Percentiles rank a stretch among this genome's conserved stretches.
Conservation (phyloP, 768 basidiomycete genomes). For the Coprinopsis strossmayeri region DNA sequence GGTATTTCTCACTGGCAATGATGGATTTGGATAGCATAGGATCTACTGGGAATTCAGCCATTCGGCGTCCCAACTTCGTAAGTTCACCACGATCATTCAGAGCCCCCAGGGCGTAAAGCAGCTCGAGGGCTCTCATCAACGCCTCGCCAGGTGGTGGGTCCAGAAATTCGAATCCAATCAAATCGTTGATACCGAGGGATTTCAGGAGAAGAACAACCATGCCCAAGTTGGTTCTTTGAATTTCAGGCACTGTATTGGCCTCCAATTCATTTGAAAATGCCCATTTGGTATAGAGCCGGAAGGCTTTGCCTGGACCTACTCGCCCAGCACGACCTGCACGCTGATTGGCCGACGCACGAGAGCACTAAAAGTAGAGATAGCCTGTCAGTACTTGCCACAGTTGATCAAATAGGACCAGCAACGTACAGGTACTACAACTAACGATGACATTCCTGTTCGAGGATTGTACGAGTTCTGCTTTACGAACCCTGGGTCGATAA, state of each 20-base stretch:
- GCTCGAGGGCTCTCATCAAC: slow-evolving; percentile 88
- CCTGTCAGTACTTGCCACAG: too few relatives aligned
- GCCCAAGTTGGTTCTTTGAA: slow-evolving; percentile 96
- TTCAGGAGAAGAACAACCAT: slow-evolving; percentile 95
- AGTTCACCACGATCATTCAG: slow-evolving; percentile 94
- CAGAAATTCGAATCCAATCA: slow-evolving; percentile 97
- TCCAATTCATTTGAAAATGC: slow-evolving; percentile 94
- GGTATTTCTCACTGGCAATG: slow-evolving; percentile 90
- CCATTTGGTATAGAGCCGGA: slow-evolving; percentile 99
- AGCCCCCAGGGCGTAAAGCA: slow-evolving; percentile 93
- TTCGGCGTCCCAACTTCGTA: slow-evolving; percentile 92
- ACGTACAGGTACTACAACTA: slow-evolving; percentile 90
- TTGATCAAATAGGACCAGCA: background rate
- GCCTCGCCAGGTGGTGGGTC: slow-evolving; percentile 98
- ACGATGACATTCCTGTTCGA: slow-evolving; percentile 95
- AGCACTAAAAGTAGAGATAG: slow-evolving; percentile 53
- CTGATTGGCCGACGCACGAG: slow-evolving; percentile 95
- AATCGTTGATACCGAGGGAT: slow-evolving; percentile 95
- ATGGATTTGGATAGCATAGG: slow-evolving; percentile 97
- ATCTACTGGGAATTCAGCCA: slow-evolving; percentile 99
- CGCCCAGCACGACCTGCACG: slow-evolving; percentile 95
- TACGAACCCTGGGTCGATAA: slow-evolving; percentile 98
- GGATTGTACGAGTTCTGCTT: slow-evolving; percentile 99
- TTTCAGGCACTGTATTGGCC: slow-evolving; percentile 96
- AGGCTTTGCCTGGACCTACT: slow-evolving; percentile 96